Percentiles rank a stretch among this genome's conserved stretches.
These are phyloP conservation scores for Aspergillus brasiliensis DNA, from an alignment of 2,329 filamentous ascomycete species.

Conservation along the genomic window DNA sequence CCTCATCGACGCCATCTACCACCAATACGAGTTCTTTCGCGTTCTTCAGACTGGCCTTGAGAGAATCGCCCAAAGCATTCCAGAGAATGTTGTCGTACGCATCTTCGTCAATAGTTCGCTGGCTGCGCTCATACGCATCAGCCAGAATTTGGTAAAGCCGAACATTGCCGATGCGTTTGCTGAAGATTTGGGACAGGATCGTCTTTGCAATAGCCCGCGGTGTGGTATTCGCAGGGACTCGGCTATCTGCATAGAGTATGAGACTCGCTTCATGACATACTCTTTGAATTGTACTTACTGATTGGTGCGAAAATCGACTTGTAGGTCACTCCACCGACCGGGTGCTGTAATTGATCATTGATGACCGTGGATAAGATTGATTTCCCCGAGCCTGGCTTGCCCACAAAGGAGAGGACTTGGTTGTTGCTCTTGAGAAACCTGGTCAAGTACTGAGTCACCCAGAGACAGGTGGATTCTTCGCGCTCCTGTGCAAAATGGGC, in stretches of 20 bases:
- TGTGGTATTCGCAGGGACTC: constrained; percentile 34
- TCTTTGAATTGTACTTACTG: constrained; percentile 22
- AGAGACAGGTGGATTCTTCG: constrained; percentile 58
- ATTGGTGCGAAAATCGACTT: constrained; percentile 41
- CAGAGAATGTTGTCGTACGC: constrained; percentile 40
- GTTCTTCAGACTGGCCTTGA: constrained; percentile 30
- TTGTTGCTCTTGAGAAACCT: constrained; percentile 52
- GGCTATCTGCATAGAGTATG: constrained; percentile 24
- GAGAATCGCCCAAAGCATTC: constrained; percentile 32
- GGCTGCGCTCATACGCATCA: constrained; percentile 33
- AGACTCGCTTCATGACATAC: no score
- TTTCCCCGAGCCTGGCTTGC: constrained; percentile 42
- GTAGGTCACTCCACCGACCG: constrained; percentile 38
- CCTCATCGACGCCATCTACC: constrained; percentile 43
- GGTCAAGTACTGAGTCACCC: constrained; percentile 53
- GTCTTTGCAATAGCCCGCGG: constrained; percentile 36
- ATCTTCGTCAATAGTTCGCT: constrained; percentile 22
- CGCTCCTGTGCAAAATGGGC: constrained; percentile 45
- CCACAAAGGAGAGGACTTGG: constrained; percentile 49
- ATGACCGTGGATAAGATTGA: constrained; percentile 42
- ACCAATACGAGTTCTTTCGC: constrained; percentile 40
- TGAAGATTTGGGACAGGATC: constrained; percentile 41
- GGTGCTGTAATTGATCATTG: constrained; percentile 41
- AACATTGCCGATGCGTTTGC: constrained; percentile 41
- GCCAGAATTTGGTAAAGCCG: constrained; percentile 37